phyloP scores from a whole-genome alignment of 2,329 filamentous ascomycete species.

The Fusarium tupiense region DNA sequence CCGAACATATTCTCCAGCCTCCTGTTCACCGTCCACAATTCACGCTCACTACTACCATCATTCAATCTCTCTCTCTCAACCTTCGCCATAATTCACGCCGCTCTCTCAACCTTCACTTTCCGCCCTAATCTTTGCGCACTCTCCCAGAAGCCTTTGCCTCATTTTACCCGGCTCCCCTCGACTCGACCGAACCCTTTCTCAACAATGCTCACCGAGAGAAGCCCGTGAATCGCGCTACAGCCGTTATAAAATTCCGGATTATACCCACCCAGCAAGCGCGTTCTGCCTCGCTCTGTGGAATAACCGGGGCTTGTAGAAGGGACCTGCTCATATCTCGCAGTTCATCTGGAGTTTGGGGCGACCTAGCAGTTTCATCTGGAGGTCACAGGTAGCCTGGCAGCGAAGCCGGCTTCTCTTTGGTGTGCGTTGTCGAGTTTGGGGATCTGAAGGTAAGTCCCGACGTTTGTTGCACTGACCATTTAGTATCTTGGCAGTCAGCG shows the following conservation, averaged over 20 bases:
- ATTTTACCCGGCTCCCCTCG: neutral
- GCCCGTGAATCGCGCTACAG: slow-evolving; percentile 1
- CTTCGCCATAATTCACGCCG: neutral
- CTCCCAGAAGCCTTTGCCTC: neutral
- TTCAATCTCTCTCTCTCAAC: neutral
- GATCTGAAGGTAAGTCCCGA: neutral
- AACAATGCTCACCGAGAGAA: neutral
- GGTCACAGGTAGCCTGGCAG: slow-evolving; percentile 9
- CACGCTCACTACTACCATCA: neutral
- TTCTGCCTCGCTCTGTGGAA: neutral
- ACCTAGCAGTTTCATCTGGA: slow-evolving; percentile 8
- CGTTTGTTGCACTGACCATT: neutral
- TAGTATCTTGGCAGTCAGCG: neutral
- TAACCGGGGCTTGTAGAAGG: slow-evolving; percentile 14
- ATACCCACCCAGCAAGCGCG: neutral
- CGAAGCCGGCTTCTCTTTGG: neutral
- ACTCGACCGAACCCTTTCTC: neutral
- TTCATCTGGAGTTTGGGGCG: slow-evolving; percentile 8
- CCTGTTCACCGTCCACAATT: neutral
- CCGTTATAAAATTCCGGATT: neutral
- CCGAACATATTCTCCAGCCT: neutral
- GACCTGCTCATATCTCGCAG: slow-evolving; percentile 1
- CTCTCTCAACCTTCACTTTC: neutral
- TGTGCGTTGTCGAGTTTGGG: neutral
- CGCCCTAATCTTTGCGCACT: neutral